Evolutionary conservation across 2,329 filamentous ascomycete genomes (phyloP), one percentile per base, ranked within the genome.

Genomic region (Diaporthe vaccinii): DNA sequence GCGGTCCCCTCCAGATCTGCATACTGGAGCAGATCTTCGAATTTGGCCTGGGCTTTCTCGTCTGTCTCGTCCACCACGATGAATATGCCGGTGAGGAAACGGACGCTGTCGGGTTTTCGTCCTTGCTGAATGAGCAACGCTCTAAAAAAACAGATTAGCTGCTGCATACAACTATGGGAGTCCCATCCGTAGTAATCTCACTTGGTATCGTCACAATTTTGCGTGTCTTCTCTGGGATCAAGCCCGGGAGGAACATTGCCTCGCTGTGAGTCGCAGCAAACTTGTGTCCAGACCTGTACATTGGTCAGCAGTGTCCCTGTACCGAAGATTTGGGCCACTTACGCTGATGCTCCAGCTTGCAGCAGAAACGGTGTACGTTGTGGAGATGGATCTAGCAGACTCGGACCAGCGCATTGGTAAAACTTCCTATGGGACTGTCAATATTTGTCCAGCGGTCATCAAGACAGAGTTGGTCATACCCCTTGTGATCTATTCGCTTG

Each of bases 361-460:
- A 75, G 51, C 28, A 75, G 41, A 20, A 75, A 74, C 9, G 74
- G 74, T 10, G 74, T 75, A 5, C 74, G 71, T 39, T 75, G 74
- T n/a, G 74, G 74, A 0, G 74, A 75, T 5, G 74, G 74, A 14
- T 75, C 70, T 9, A 61, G 49, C 22, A 73, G 49, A 53, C 73
- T 72, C 12, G 74, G 70, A 1, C 74, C 74, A 31, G 70, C 70
- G 25, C 72, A 62, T 34, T 75, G 55, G 25, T 74, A 75, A 15
- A 74, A 75, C 31, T 75, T 75, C 12, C 74, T 69, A 14, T 20
- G 2, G 31, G 1, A 1, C 20, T 53, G 34, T 69, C 34, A 69
- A 8, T 4, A 28, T 22, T 28, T 9, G 7, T 34, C 3, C 17
- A 4, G 1, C 5, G 2, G 20, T 55, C 8, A 28, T 2, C 28